A percentile compares a stretch with the other conserved stretches of the same genome.
These are phyloP conservation scores for Penicillium samsonianum DNA, from an alignment of 495 filamentous ascomycete species.

Conservation along the genomic window DNA sequence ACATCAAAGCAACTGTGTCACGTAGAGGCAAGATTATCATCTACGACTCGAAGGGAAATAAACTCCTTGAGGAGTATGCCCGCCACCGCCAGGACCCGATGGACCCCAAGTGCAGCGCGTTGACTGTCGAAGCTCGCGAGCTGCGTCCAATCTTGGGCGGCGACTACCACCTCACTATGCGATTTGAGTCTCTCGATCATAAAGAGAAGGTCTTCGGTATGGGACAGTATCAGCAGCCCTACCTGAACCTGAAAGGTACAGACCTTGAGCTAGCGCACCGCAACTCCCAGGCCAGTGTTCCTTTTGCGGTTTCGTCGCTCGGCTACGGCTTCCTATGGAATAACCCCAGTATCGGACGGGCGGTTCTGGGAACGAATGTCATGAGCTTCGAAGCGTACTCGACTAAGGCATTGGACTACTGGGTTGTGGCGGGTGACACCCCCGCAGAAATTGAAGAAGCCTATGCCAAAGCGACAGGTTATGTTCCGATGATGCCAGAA, in stretches of 20 bases:
- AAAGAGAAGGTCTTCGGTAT: constrained; percentile 62
- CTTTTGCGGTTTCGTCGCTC: constrained; percentile 53
- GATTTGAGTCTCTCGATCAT: constrained; percentile 52
- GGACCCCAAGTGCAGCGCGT: constrained; percentile 57
- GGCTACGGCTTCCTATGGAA: constrained; percentile 64
- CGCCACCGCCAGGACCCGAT: constrained; percentile 50
- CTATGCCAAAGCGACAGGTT: constrained; percentile 53
- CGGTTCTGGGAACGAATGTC: constrained; percentile 56
- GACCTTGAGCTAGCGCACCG: constrained; percentile 63
- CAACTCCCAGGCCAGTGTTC: constrained; percentile 60
- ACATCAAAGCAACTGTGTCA: constrained; percentile 51
- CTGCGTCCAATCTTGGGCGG: constrained; percentile 53
- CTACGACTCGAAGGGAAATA: constrained; percentile 43
- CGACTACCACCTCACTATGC: constrained; percentile 54
- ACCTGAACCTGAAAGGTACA: constrained; percentile 55
- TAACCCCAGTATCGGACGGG: constrained; percentile 57
- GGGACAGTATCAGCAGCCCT: constrained; percentile 63
- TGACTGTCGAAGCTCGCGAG: constrained; percentile 55
- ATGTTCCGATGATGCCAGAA: constrained; percentile 62
- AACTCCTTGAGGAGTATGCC: constrained; percentile 57
- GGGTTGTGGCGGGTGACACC: constrained; percentile 56
- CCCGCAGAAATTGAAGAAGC: constrained; percentile 54
- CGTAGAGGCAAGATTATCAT: constrained; percentile 53
- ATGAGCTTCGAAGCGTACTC: constrained; percentile 60
- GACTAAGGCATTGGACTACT: constrained; percentile 56